A percentile compares a stretch with the other conserved stretches of the same genome.
These are phyloP conservation scores for Boletus eberwhitei DNA, from an alignment of 768 basidiomycete species.

Conservation along the genomic window DNA sequence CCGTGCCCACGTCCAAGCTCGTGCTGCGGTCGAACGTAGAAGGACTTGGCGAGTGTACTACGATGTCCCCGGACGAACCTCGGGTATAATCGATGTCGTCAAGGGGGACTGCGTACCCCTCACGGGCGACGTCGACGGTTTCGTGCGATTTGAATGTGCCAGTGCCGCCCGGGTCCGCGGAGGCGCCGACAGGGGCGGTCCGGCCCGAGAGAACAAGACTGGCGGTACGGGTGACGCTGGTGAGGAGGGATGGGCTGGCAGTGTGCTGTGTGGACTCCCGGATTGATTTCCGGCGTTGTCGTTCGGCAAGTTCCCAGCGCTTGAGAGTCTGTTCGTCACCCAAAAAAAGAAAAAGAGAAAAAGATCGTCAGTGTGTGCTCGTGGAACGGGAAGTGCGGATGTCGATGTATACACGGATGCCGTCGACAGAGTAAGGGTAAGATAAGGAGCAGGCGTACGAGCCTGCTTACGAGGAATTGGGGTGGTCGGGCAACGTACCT, in stretches of 20 bases:
- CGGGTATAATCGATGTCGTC: conserved; percentile 43
- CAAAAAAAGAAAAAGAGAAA: not conserved
- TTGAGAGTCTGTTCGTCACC: conserved; percentile 55
- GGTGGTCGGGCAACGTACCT: conserved; percentile 45
- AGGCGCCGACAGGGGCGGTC: conserved; percentile 29
- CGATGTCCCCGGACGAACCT: conserved; percentile 35
- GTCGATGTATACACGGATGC: not conserved
- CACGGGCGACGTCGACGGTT: conserved; percentile 40
- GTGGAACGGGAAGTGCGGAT: not conserved
- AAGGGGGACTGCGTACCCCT: conserved; percentile 43
- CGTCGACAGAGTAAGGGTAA: not conserved
- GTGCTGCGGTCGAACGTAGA: conserved; percentile 14
- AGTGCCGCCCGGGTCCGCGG: conserved; percentile 30
- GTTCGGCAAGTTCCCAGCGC: conserved; percentile 76
- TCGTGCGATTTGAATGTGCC: conserved; percentile 50
- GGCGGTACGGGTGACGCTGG: conserved; percentile 56
- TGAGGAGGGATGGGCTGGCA: conserved; percentile 45
- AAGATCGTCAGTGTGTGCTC: conserved; percentile 1
- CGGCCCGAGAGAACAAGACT: conserved; percentile 53
- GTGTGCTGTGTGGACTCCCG: conserved; percentile 47
- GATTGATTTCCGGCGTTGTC: conserved; percentile 68
- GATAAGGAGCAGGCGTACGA: not conserved
- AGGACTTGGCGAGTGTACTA: conserved; percentile 29
- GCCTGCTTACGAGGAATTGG: not conserved
- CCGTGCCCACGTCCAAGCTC: conserved; percentile 6